phyloP scores from a whole-genome alignment of 176 grass and related monocot species.

The Aechmea fasciata region DNA sequence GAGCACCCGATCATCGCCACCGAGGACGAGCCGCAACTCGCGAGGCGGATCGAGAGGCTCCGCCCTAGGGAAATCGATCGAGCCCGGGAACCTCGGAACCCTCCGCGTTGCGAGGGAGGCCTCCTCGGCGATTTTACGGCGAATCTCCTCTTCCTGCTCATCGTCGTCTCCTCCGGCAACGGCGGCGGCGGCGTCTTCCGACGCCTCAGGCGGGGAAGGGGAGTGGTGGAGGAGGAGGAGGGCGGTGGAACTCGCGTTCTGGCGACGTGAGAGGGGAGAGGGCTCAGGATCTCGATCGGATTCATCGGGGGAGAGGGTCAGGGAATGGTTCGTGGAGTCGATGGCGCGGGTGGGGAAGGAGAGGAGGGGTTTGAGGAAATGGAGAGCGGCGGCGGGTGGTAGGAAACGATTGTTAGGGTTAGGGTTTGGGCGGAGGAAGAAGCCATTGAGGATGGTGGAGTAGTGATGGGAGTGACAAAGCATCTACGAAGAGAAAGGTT shows the following conservation, averaged over 20 bases:
- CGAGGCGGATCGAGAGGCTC: not conserved
- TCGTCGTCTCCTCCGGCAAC: no score
- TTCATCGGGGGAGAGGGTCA: not conserved
- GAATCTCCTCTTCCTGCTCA: constrained; percentile 19
- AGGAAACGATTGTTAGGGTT: not conserved
- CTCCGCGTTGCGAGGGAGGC: constrained; percentile 54
- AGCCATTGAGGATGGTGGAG: constrained; percentile 13
- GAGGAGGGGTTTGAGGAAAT: not conserved
- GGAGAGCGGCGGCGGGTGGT: constrained; percentile 2
- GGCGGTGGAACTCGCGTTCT: constrained; percentile 30
- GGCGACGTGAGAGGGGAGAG: constrained; percentile 30
- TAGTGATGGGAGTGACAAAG: constrained; percentile 29
- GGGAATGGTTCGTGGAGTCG: not conserved
- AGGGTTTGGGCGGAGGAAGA: constrained; percentile 16
- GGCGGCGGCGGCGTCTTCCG: not conserved
- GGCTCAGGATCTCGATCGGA: not conserved
- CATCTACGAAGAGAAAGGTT: not conserved
- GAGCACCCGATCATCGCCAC: constrained; percentile 35
- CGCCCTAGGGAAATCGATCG: constrained; percentile 30
- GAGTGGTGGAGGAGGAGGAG: constrained; percentile 24
- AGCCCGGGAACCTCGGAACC: constrained; percentile 59
- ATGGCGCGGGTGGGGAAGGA: not conserved
- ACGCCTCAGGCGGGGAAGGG: not conserved
- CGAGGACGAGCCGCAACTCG: not conserved
- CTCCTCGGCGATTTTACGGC: constrained; percentile 46